A percentile compares a stretch with the other conserved stretches of the same genome.
These are phyloP conservation scores for Meyerozyma elateridarum DNA, from an alignment of 1,139 yeast genomes.

Conservation along the genomic window DNA sequence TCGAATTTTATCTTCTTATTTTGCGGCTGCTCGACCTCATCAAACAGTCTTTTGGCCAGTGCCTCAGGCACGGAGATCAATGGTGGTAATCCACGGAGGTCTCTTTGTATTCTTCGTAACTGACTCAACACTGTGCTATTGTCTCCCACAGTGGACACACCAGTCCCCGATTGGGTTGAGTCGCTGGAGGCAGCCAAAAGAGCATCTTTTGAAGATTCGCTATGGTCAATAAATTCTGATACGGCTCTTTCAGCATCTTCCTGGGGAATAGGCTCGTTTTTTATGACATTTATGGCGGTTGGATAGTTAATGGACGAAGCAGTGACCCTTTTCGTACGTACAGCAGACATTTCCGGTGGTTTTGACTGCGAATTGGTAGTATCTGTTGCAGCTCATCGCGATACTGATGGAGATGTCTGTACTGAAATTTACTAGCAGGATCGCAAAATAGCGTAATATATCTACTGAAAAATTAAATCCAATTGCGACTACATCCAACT, in stretches of 20 bases:
- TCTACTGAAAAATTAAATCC: no score
- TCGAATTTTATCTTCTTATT: slow-evolving; percentile 27
- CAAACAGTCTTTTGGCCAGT: slow-evolving; percentile 21
- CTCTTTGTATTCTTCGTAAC: slow-evolving; percentile 63
- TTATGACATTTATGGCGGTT: slow-evolving; percentile 36
- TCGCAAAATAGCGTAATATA: no score
- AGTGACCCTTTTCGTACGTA: slow-evolving; percentile 29
- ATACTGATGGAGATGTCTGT: no score
- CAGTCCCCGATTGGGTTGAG: slow-evolving; percentile 13
- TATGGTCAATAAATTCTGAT: slow-evolving; percentile 41
- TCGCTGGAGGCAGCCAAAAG: slow-evolving; percentile 8
- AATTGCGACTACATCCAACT: no score
- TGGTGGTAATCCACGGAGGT: slow-evolving; percentile 72
- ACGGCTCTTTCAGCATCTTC: slow-evolving; percentile 44
- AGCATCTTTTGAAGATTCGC: slow-evolving; percentile 12
- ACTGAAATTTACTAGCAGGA: no score
- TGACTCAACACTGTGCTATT: slow-evolving; percentile 47
- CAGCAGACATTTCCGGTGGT: slow-evolving; percentile 1
- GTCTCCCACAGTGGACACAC: slow-evolving; percentile 19
- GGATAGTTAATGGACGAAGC: slow-evolving; percentile 48
- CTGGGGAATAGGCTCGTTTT: slow-evolving; percentile 23
- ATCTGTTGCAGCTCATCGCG: slow-evolving; percentile 5
- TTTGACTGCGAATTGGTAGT: no score
- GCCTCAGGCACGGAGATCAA: slow-evolving; percentile 20
- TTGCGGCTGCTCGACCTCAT: slow-evolving; percentile 13